These are phyloP conservation scores for Paraphoma chrysanthemicola DNA, from an alignment of 2,329 filamentous ascomycete species.

Conservation along the genomic window DNA sequence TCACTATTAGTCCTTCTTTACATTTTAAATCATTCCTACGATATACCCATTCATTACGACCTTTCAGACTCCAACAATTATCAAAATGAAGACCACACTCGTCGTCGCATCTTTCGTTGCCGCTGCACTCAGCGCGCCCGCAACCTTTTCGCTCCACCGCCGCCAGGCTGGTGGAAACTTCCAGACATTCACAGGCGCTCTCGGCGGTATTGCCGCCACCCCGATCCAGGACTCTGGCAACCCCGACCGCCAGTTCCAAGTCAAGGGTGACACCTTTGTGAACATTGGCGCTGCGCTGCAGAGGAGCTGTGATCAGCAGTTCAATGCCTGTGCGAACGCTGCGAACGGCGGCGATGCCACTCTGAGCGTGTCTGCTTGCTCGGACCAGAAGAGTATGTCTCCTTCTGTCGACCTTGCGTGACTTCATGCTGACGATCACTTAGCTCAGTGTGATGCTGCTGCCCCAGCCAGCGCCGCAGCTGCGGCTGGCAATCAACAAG, in stretches of 20 bases:
- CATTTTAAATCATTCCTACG: not conserved
- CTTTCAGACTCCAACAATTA: not conserved
- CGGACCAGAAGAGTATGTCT: slow-evolving; percentile 29
- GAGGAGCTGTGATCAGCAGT: slow-evolving; percentile 69
- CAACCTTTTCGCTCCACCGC: slow-evolving; percentile 3
- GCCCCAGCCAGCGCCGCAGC: slow-evolving; percentile 7
- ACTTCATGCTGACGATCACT: slow-evolving; percentile 5
- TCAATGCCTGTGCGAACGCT: slow-evolving; percentile 65
- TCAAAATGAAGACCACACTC: slow-evolving; percentile 31
- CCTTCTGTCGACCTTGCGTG: not conserved
- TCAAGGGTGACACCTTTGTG: slow-evolving; percentile 56
- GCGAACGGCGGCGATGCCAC: slow-evolving; percentile 53
- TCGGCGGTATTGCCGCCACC: slow-evolving; percentile 31
- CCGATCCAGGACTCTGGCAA: slow-evolving; percentile 51
- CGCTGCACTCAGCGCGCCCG: slow-evolving; percentile 21
- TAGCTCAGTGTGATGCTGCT: slow-evolving; percentile 23
- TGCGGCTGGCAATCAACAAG: slow-evolving; percentile 7
- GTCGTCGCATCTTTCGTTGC: slow-evolving; percentile 24
- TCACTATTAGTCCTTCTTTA: slow-evolving; percentile 22
- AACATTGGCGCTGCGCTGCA: slow-evolving; percentile 63
- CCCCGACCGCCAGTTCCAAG: slow-evolving; percentile 51
- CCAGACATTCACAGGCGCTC: slow-evolving; percentile 32
- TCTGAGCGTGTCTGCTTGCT: slow-evolving; percentile 24
- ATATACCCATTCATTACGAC: not conserved
- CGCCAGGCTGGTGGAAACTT: slow-evolving; percentile 23